These are phyloP conservation scores for Aspergillus sp. DNA, from an alignment of 2,329 filamentous ascomycete genomes.

Conservation along the genomic window DNA sequence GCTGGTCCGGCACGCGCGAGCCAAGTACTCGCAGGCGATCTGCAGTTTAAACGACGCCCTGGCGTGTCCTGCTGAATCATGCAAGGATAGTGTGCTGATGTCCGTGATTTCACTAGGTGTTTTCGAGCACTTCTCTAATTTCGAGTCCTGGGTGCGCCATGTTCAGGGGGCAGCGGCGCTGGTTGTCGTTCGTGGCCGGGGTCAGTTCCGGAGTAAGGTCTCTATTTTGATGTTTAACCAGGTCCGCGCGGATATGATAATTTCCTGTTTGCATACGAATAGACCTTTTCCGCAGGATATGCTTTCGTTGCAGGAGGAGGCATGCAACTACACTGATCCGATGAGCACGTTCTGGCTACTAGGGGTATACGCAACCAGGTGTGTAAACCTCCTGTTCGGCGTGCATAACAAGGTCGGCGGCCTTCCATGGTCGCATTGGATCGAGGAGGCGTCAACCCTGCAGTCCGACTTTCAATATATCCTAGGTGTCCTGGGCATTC, in stretches of 20 bases:
- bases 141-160: conserved; percentile 24
- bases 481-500: neutral
- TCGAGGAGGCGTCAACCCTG: conserved; percentile 16
- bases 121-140: conserved; percentile 26
- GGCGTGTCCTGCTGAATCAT: conserved; percentile 20
- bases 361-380: conserved; percentile 17
- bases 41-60: conserved; percentile 22
- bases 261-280: conserved; percentile 16
- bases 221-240: conserved; percentile 26
- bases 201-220: conserved; percentile 19
- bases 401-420: conserved; percentile 4
- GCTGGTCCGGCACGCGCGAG: conserved; percentile 20
- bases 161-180: conserved; percentile 26
- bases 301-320: conserved; percentile 21
- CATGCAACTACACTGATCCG: conserved; percentile 14
- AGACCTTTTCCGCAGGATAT: conserved; percentile 20
- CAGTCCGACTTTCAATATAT: conserved; percentile 9
- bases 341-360: conserved; percentile 18
- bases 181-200: conserved; percentile 23
- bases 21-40: conserved; percentile 28
- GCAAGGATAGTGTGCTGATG: conserved; percentile 28
- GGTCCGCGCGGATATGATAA: conserved; percentile 24
- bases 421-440: conserved; percentile 6
- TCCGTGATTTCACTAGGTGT: conserved; percentile 28
- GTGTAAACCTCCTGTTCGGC: conserved; percentile 13